Base-by-base conservation (phyloP, 176 grass and related monocot genomes). In the Tuctoria greenei region DNA sequence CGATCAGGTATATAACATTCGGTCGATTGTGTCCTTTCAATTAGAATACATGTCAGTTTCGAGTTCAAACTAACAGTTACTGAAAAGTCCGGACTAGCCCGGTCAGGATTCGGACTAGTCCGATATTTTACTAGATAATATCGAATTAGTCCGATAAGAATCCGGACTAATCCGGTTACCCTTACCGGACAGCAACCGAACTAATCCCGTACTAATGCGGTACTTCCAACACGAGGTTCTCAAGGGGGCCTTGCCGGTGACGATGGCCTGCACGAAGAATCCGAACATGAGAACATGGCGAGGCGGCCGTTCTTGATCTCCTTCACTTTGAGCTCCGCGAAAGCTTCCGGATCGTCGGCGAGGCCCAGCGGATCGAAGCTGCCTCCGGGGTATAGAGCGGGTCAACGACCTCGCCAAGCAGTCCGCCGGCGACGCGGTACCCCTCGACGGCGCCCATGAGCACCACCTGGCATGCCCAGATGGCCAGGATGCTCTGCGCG, bases 211-310 rank as follows among this genome's bases (percentile, higher is more conserved):
- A n/a, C n/a, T n/a, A n/a, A n/a, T n/a, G n/a, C n/a, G n/a, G n/a
- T n/a, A n/a, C n/a, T n/a, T n/a, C n/a, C n/a, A n/a, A n/a, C n/a
- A n/a, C 91, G 25, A 94, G 81, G 89, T 98, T 98, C 91, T 98
- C 91, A 0, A 98, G 50, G 0, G 95, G 95, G 0, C 95, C 95
- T 98, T 98, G 15, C 91, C 95, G 40, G 95, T 98, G 27, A 98
- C 91, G 9, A 98, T 94, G 50, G 90, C 90, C 79, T 89, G 86
- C 79, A 89, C 83, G 49, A 92, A 92, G 86, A 88, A 92, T 4
- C 90, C 90, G 37, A 92, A 92, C 90, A 92, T 92, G 55, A 92
- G 77, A 92, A 92, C 90, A 92, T 89, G 36, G 90, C 90, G 36
- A 89, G 78, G 12, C 90, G 63, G 1, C 83, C 90, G n/a, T 92